Evolutionary conservation across 2,329 filamentous ascomycete species (phyloP), one percentile per base, ranked within the genome.

Genomic region (Sporothrix protearum): DNA sequence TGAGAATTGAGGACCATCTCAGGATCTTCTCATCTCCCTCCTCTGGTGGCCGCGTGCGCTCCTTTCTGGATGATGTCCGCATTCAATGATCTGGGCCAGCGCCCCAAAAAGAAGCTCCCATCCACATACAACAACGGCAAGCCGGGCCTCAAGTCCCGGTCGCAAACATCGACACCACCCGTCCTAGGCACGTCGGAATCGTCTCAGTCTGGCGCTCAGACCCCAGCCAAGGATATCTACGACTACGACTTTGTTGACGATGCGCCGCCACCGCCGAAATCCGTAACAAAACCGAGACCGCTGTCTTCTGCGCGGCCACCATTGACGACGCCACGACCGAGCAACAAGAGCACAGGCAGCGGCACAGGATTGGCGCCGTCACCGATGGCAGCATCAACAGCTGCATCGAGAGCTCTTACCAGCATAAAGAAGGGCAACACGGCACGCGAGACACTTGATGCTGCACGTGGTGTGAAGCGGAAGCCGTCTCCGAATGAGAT

Each of bases 61-160:
- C 8, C 16, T 70, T 72, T 74, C 69, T 76, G 76, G 64, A 73
- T 73, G 71, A 75, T 77, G 76, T 74, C 77, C 49, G 66, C 76
- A 2, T 72, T 72, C 47, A 63, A 72, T 42, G 75, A 76, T 49
- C 39, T 73, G 66, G 74, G 74, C 55, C 72, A 77, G 59, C 75
- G 75, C 9, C 73, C 78, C 59, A 78, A 78, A 67, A 79, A 77
- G 72, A 78, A 77, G 69, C 70, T 76, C 33, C 45, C 64, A 16
- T 74, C 76, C 6, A 77, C 78, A n/a, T 80, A 80, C 61, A 19
- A 14, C 42, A 78, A 79, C 51, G 64, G 45, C 45, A 79, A 76
- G 69, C 70, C 75, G 1, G 22, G 45, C 33, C 72, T 75, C 19
- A 77, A 76, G 33, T 74, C 76, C 61, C 76, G 75, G 47, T 45